Conservation (phyloP, 352 stramenopile species). For the Globisporangium paroecandrum region DNA sequence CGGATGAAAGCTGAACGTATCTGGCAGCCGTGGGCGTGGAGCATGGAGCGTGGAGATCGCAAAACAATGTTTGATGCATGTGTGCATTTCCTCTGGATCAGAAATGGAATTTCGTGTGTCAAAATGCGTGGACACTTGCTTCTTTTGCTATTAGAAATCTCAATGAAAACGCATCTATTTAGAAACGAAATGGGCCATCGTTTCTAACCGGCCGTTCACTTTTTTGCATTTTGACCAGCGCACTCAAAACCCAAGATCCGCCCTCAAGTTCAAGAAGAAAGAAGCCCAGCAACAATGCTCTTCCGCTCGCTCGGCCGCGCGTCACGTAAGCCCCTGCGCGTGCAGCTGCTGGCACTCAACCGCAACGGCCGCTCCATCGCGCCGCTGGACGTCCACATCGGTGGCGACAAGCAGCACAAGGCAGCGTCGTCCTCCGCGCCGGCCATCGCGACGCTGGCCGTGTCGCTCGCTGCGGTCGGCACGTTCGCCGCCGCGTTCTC, state of each 20-base stretch:
- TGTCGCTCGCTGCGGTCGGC: constrained; percentile 8
- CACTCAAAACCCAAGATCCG: constrained; percentile 1
- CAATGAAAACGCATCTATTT: too few species aligned
- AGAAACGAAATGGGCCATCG: background rate
- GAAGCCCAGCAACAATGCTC: constrained; percentile 9
- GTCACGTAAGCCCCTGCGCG: constrained; percentile 21
- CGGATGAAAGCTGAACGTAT: too few species aligned
- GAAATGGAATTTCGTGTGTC: too few species aligned
- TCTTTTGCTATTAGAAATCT: too few species aligned
- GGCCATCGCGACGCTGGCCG: constrained; percentile 7
- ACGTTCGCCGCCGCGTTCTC: constrained; percentile 18
- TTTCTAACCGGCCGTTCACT: background rate
- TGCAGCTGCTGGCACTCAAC: constrained; percentile 16
- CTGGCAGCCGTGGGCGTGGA: too few species aligned
- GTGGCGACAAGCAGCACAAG: constrained; percentile 2
- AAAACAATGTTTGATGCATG: too few species aligned
- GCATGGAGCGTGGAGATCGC: too few species aligned
- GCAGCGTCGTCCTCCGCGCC: background rate
- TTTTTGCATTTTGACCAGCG: background rate
- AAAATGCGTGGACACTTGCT: too few species aligned
- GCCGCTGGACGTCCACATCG: constrained; percentile 14
- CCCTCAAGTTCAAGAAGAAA: constrained; percentile 13
- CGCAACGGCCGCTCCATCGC: constrained; percentile 16
- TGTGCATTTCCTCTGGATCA: too few species aligned
- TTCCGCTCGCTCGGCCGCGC: constrained; percentile 22